Percentiles rank a stretch among this genome's conserved stretches.
Conservation (phyloP, 345 rosid species). For the Arabidopsis suecica region DNA sequence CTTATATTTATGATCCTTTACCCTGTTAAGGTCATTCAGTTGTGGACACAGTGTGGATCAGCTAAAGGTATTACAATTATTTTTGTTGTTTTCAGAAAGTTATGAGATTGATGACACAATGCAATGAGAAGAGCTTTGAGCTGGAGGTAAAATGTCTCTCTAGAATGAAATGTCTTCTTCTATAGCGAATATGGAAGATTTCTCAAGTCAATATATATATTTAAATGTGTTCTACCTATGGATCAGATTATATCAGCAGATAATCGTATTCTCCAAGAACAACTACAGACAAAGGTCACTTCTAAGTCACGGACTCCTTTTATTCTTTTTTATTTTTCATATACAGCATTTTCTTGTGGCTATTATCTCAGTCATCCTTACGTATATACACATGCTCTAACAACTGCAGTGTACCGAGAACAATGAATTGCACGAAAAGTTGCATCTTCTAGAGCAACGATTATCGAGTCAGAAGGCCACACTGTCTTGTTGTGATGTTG, state of each 20-base stretch:
- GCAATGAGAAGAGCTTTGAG: slow-evolving; percentile 90
- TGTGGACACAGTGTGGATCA: slow-evolving; percentile 23
- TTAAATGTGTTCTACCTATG: slow-evolving; percentile 39
- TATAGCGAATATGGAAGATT: slow-evolving; percentile 13
- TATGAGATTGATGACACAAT: slow-evolving; percentile 82
- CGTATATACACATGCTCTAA: slow-evolving; percentile 20
- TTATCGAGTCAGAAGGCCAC: slow-evolving; percentile 49
- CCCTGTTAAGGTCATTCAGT: slow-evolving; percentile 3
- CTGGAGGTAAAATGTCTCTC: slow-evolving; percentile 64
- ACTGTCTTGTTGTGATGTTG: slow-evolving; percentile 46
- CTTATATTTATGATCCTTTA: slow-evolving; percentile 4
- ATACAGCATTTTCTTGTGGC: slow-evolving; percentile 7
- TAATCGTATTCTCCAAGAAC: slow-evolving; percentile 92
- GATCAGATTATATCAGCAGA: slow-evolving; percentile 90
- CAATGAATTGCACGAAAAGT: slow-evolving; percentile 74
- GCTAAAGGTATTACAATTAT: background rate
- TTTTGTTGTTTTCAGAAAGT: slow-evolving; percentile 61
- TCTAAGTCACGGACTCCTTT: slow-evolving; percentile 29
- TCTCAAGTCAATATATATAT: slow-evolving; percentile 8
- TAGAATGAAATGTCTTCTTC: slow-evolving; percentile 21
- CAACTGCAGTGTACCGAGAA: slow-evolving; percentile 71
- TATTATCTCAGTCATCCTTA: slow-evolving; percentile 27
- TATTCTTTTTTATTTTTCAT: slow-evolving; percentile 10
- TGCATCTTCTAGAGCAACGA: slow-evolving; percentile 65
- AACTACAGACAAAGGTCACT: slow-evolving; percentile 78